Percentiles rank a stretch among this genome's conserved stretches.
Conservation (phyloP, 2,329 filamentous ascomycete genomes). For the Diplodia mutila region DNA sequence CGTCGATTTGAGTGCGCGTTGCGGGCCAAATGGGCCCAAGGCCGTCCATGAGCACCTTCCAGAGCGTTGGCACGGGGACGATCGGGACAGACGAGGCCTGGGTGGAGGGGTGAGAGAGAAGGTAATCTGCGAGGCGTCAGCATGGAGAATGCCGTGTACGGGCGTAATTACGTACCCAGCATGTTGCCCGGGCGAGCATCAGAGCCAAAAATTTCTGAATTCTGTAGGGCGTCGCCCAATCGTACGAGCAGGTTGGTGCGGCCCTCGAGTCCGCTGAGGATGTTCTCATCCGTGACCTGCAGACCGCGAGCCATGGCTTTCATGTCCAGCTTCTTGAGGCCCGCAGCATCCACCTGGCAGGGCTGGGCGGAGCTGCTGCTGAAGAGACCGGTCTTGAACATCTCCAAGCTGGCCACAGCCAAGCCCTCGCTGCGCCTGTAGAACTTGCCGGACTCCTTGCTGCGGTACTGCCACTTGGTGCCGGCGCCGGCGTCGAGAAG, state of each 20-base stretch:
- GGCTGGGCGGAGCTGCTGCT: slow-evolving; percentile 81
- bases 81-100: slow-evolving; percentile 87
- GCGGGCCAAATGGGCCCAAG: slow-evolving; percentile 86
- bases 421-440: slow-evolving; percentile 88
- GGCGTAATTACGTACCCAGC: slow-evolving; percentile 66
- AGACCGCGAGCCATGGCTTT: slow-evolving; percentile 78
- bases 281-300: slow-evolving; percentile 80
- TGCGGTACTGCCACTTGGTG: slow-evolving; percentile 89
- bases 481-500: slow-evolving; percentile 88
- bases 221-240: slow-evolving; percentile 75
- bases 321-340: slow-evolving; percentile 72
- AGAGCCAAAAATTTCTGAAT: slow-evolving; percentile 80
- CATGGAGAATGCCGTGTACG: background rate
- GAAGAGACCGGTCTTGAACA: slow-evolving; percentile 93
- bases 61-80: slow-evolving; percentile 82
- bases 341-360: slow-evolving; percentile 85
- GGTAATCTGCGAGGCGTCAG: slow-evolving; percentile 67
- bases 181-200: slow-evolving; percentile 90
- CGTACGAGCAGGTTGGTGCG: slow-evolving; percentile 77
- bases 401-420: slow-evolving; percentile 77
- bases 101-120: slow-evolving; percentile 89
- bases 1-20: slow-evolving; percentile 84
- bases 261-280: slow-evolving; percentile 82
- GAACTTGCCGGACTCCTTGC: slow-evolving; percentile 79
- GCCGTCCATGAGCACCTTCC: slow-evolving; percentile 87